Evolutionary conservation across 768 basidiomycete genomes (phyloP).

Genomic region (Boletellus ananas): DNA sequence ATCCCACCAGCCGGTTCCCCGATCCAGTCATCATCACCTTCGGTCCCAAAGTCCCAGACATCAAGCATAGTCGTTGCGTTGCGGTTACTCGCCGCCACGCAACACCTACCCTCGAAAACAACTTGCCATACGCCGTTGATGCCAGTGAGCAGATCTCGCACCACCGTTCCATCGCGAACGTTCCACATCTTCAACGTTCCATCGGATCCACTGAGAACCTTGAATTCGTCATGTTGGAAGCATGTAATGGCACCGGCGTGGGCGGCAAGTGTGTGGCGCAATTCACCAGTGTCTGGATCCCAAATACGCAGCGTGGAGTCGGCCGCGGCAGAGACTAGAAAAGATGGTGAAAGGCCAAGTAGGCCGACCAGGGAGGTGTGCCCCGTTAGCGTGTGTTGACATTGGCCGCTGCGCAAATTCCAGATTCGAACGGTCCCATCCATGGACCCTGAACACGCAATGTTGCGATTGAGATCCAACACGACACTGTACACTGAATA

Average conservation of each 20-base stretch:
- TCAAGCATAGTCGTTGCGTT: conserved; percentile 75
- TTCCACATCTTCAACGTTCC: conserved; percentile 99
- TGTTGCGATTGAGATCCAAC: conserved; percentile 78
- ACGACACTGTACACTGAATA: conserved; percentile 89
- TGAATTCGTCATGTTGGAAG: conserved; percentile 98
- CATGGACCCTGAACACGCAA: conserved; percentile 97
- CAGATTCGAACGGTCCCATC: conserved; percentile 96
- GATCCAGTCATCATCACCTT: conserved; percentile 73
- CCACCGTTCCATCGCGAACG: conserved; percentile 77
- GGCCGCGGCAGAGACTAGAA: conserved; percentile 93
- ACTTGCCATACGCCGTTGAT: conserved; percentile 98
- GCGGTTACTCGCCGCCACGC: conserved; percentile 89
- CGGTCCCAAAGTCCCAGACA: conserved; percentile 86
- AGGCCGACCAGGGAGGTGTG: conserved; percentile 96
- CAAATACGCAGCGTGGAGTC: conserved; percentile 94
- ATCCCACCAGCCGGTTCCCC: conserved; percentile 73
- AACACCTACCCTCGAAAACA: conserved; percentile 89
- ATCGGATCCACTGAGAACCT: conserved; percentile 92
- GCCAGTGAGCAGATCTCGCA: conserved; percentile 84
- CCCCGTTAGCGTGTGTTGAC: conserved; percentile 76
- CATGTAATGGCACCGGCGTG: conserved; percentile 99
- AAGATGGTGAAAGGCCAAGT: conserved; percentile 82
- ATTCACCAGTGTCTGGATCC: conserved; percentile 82
- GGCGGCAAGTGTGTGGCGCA: conserved; percentile 78
- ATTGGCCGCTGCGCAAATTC: conserved; percentile 80